phyloP scores from a whole-genome alignment of 2,329 filamentous ascomycete genomes.

The Daldinia sp. region DNA sequence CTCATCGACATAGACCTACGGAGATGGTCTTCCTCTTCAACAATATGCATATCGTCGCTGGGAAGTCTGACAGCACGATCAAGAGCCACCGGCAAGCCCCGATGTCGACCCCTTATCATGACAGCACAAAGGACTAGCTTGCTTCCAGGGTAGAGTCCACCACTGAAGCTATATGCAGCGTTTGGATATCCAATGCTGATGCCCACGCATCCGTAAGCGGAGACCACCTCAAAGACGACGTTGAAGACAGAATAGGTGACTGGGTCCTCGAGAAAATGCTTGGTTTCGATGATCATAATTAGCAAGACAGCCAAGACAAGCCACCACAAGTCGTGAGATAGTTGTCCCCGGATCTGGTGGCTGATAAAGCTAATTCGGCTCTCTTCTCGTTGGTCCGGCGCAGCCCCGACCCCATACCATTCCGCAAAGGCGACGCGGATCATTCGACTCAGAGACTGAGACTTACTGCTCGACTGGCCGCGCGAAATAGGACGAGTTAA shows the following conservation, averaged over 20 bases:
- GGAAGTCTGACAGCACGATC: conserved; percentile 64
- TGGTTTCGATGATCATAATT: conserved; percentile 69
- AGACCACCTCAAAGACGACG: conserved; percentile 67
- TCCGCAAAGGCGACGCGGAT: conserved; percentile 44
- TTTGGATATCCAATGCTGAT: conserved; percentile 66
- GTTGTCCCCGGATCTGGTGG: conserved; percentile 69
- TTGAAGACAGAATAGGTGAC: conserved; percentile 69
- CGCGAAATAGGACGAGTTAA: conserved; percentile 36
- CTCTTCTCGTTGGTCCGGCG: conserved; percentile 46
- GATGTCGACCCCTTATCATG: conserved; percentile 67
- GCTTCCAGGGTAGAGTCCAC: conserved; percentile 64
- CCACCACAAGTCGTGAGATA: conserved; percentile 75
- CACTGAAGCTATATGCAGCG: conserved; percentile 66
- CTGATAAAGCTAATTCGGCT: conserved; percentile 64
- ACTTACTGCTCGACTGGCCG: conserved; percentile 31
- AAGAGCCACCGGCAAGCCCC: conserved; percentile 66
- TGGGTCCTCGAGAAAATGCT: conserved; percentile 64
- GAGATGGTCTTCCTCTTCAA: conserved; percentile 58
- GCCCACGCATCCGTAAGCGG: conserved; percentile 70
- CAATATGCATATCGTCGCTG: conserved; percentile 53
- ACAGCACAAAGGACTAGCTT: conserved; percentile 70
- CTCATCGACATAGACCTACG: conserved; percentile 54
- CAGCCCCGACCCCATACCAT: conserved; percentile 50
- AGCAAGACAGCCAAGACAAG: conserved; percentile 70
- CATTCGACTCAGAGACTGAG: conserved; percentile 39